Conservation (phyloP, 805 yeast genomes). For the Schwanniomyces sp. region DNA sequence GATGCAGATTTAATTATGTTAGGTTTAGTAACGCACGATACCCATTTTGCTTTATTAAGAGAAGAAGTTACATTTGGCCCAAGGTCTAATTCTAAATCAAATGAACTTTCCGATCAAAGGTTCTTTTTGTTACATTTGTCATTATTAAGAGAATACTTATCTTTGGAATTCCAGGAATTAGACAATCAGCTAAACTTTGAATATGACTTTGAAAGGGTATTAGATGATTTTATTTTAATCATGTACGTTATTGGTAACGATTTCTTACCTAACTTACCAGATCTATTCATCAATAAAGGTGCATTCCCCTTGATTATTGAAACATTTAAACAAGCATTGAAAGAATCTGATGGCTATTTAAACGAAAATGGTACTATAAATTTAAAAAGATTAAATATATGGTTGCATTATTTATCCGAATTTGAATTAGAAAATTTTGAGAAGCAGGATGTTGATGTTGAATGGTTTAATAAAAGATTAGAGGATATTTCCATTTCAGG, state of each 20-base stretch:
- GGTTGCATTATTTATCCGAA: slow-evolving; percentile 73
- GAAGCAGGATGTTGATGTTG: slow-evolving; percentile 76
- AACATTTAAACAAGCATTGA: slow-evolving; percentile 80
- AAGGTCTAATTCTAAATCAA: slow-evolving; percentile 32
- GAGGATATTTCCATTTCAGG: slow-evolving; percentile 77
- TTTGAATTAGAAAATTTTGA: slow-evolving; percentile 89
- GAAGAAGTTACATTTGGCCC: slow-evolving; percentile 93
- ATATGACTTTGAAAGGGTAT: slow-evolving; percentile 81
- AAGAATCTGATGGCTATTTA: slow-evolving; percentile 76
- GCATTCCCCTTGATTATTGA: slow-evolving; percentile 92
- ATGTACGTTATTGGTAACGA: slow-evolving; percentile 97
- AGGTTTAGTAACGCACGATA: slow-evolving; percentile 88
- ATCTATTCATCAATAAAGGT: slow-evolving; percentile 88
- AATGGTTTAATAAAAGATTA: slow-evolving; percentile 86
- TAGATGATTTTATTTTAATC: slow-evolving; percentile 90
- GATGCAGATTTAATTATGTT: slow-evolving; percentile 97
- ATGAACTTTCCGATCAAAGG: slow-evolving; percentile 69
- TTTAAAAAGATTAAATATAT: slow-evolving; percentile 64
- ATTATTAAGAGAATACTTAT: slow-evolving; percentile 85
- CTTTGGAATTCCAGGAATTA: slow-evolving; percentile 77
- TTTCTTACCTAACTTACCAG: slow-evolving; percentile 95
- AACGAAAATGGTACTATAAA: slow-evolving; percentile 83
- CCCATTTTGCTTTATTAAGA: slow-evolving; percentile 91
- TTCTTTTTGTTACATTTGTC: slow-evolving; percentile 84
- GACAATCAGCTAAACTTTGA: slow-evolving; percentile 62